Conservation (phyloP, 805 yeast genomes). For the Pichia rugopelliculosa region DNA sequence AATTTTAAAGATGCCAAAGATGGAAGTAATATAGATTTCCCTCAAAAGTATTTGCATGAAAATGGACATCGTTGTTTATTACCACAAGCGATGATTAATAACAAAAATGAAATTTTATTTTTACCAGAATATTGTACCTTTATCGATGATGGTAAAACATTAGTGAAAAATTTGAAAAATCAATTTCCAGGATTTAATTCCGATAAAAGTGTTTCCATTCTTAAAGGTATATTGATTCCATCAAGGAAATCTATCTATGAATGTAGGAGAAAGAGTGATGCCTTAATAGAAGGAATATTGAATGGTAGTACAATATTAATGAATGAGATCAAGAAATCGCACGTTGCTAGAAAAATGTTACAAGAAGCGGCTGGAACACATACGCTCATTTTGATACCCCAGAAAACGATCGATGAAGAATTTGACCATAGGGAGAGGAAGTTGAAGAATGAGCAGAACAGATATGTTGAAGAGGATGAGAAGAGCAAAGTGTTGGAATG, state of each 20-base stretch:
- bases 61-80: slow-evolving; percentile 3
- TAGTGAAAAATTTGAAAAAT: background rate
- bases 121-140: slow-evolving; percentile 6
- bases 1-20: background rate
- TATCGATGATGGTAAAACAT: background rate
- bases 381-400: background rate
- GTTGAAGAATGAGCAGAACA: background rate
- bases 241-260: slow-evolving; percentile 2
- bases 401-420: background rate
- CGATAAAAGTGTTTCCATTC: background rate
- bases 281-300: slow-evolving; percentile 4
- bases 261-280: slow-evolving; percentile 9
- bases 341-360: background rate
- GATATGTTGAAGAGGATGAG: background rate
- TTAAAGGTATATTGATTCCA: slow-evolving; percentile 8
- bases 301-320: slow-evolving; percentile 1
- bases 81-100: slow-evolving; percentile 7
- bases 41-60: background rate
- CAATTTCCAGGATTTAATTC: background rate
- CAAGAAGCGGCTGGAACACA: background rate
- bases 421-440: background rate
- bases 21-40: background rate
- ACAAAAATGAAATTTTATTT: background rate
- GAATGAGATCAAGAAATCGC: background rate
- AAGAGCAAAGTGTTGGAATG: background rate